Conservation (phyloP, 768 basidiomycete genomes). For the Trametes coccinea region DNA sequence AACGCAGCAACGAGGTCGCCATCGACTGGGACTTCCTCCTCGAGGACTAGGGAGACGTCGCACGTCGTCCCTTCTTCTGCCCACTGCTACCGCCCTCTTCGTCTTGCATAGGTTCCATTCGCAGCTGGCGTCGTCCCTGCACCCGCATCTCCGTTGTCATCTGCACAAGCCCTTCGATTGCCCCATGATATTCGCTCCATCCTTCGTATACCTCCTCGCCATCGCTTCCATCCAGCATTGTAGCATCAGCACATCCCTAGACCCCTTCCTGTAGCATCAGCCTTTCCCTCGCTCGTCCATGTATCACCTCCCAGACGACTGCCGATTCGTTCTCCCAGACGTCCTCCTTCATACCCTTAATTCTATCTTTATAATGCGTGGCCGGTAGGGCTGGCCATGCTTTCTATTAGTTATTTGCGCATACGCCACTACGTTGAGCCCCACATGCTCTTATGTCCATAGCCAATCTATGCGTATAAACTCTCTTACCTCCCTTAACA, state of each 20-base stretch:
- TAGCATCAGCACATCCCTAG: conserved; percentile 15
- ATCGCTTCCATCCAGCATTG: not conserved
- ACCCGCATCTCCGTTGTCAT: not conserved
- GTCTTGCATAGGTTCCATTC: not conserved
- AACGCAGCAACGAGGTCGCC: conserved; percentile 50
- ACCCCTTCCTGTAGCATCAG: conserved; percentile 18
- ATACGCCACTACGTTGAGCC: not conserved
- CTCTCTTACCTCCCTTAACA: not conserved
- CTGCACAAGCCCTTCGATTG: not conserved
- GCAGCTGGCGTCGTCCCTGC: conserved; percentile 6
- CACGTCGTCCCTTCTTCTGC: not conserved
- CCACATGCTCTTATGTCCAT: not conserved
- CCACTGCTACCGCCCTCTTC: not conserved
- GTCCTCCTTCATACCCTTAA: conserved; percentile 8
- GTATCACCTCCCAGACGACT: not conserved
- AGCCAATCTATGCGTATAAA: not conserved
- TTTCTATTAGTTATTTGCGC: not conserved
- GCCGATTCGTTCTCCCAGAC: not conserved
- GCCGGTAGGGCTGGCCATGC: conserved; percentile 2
- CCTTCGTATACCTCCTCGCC: conserved; percentile 6
- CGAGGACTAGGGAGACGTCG: conserved; percentile 47
- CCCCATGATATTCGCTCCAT: not conserved
- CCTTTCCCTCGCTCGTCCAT: not conserved
- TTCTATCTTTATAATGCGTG: conserved; percentile 16
- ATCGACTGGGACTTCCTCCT: conserved; percentile 83